phyloP scores from a whole-genome alignment of 2,329 filamentous ascomycete genomes.

The Helminthosporium solani region DNA sequence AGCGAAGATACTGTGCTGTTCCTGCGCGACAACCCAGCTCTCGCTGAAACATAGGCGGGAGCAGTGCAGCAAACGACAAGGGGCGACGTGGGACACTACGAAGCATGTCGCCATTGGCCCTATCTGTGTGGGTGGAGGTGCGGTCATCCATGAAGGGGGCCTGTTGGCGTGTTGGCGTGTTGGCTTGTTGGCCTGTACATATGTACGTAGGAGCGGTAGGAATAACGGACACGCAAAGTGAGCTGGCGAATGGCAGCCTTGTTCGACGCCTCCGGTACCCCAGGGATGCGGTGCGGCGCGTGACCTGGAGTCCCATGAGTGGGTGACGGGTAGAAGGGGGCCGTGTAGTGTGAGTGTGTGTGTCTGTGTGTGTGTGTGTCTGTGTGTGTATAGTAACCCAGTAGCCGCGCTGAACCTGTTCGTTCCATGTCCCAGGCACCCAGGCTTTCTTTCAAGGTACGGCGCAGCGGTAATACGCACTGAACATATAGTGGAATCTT shows the following conservation, averaged over 20 bases:
- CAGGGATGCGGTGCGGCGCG: constrained; percentile 2
- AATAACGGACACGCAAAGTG: background rate
- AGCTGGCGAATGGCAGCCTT: constrained; percentile 4
- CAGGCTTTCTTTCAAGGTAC: too few relatives aligned
- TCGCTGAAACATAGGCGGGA: constrained; percentile 30
- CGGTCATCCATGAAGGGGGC: background rate
- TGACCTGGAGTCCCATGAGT: constrained; percentile 5
- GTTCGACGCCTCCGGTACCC: background rate
- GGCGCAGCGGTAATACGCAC: background rate
- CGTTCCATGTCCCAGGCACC: too few relatives aligned
- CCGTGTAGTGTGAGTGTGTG: background rate
- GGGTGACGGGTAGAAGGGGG: background rate
- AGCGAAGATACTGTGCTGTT: constrained; percentile 7
- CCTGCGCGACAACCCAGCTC: constrained; percentile 13
- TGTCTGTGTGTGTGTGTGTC: too few relatives aligned
- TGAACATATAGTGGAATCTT: too few relatives aligned
- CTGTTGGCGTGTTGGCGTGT: too few relatives aligned
- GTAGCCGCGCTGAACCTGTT: constrained; percentile 5
- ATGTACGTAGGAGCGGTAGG: background rate
- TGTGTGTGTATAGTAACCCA: too few relatives aligned
- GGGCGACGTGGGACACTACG: constrained; percentile 15
- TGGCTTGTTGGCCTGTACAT: too few relatives aligned
- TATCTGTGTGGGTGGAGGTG: constrained; percentile 6
- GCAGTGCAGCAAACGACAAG: constrained; percentile 21
- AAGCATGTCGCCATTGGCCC: constrained; percentile 19